A percentile compares a stretch with the other conserved stretches of the same genome.
phyloP scores from a whole-genome alignment of 495 filamentous ascomycete genomes.

The Neurospora sp. region DNA sequence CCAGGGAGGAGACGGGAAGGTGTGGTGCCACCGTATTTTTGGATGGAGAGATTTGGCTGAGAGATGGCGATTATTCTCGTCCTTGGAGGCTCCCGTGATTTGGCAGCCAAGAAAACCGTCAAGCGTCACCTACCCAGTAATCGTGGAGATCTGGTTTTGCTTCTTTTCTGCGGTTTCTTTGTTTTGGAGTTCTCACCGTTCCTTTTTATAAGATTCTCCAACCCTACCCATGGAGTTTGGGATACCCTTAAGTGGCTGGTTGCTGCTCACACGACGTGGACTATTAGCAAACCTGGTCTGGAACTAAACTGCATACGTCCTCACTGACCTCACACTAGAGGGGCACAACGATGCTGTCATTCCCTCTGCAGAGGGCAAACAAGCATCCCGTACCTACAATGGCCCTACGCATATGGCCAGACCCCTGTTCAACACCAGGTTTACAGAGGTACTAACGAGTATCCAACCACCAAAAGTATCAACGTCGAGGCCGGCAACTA shows the following conservation, averaged over 20 bases:
- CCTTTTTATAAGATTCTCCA: neutral
- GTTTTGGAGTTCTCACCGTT: neutral
- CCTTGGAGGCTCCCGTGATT: neutral
- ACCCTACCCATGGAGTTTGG: neutral
- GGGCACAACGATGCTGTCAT: neutral
- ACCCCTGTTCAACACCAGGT: neutral
- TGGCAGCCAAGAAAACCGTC: neutral
- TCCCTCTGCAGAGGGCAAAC: neutral
- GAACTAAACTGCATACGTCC: neutral
- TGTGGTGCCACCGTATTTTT: neutral
- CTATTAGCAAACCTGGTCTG: neutral
- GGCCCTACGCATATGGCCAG: neutral
- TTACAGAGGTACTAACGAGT: neutral
- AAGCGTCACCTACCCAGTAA: neutral
- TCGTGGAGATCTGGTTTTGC: neutral
- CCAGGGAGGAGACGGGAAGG: neutral
- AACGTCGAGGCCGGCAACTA: neutral
- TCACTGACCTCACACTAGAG: neutral
- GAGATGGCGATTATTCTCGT: neutral
- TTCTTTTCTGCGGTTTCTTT: neutral
- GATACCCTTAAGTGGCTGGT: neutral
- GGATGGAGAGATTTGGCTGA: neutral
- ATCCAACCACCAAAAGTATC: neutral
- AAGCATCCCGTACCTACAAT: neutral
- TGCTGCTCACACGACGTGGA: neutral